Conservation (phyloP, 257 asterid species). For the Oldenlandia corymbosa region DNA sequence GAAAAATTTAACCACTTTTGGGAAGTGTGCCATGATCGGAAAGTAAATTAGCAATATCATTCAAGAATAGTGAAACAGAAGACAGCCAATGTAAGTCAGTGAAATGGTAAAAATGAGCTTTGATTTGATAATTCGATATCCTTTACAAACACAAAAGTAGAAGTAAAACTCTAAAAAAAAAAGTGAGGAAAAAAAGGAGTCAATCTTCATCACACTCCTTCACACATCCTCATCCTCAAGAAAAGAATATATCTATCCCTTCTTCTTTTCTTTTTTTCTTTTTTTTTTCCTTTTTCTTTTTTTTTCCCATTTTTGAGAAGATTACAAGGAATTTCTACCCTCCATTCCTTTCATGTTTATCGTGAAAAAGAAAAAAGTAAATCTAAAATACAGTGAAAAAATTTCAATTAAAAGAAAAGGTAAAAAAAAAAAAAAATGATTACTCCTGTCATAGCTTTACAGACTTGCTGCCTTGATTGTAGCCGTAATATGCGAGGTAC, state of each 20-base stretch:
- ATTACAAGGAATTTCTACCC: constrained; percentile 7
- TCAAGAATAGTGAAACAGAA: not conserved
- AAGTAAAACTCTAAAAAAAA: not conserved
- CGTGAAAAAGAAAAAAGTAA: constrained; percentile 7
- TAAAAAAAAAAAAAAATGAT: constrained; percentile 14
- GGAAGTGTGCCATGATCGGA: not conserved
- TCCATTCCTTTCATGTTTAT: not conserved
- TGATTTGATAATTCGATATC: constrained; percentile 18
- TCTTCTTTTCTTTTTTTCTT: not conserved
- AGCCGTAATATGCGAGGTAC: constrained; percentile 63
- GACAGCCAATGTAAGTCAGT: constrained; percentile 11
- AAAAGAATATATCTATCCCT: constrained; percentile 29
- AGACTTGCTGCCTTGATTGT: constrained; percentile 54
- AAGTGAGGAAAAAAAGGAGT: constrained; percentile 19
- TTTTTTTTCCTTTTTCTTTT: not conserved
- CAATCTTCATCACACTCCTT: constrained; percentile 15
- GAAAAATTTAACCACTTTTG: not conserved
- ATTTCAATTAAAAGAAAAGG: not conserved
- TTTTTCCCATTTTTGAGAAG: too few species aligned
- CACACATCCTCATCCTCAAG: constrained; percentile 25
- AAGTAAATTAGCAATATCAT: not conserved
- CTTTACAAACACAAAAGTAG: constrained; percentile 25
- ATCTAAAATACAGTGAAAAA: constrained; percentile 17
- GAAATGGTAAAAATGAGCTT: not conserved
- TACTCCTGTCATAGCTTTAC: constrained; percentile 28